Percentiles rank a stretch among this genome's conserved stretches.
Conservation (phyloP, 345 rosid species). For the Eucalyptus sp. region DNA sequence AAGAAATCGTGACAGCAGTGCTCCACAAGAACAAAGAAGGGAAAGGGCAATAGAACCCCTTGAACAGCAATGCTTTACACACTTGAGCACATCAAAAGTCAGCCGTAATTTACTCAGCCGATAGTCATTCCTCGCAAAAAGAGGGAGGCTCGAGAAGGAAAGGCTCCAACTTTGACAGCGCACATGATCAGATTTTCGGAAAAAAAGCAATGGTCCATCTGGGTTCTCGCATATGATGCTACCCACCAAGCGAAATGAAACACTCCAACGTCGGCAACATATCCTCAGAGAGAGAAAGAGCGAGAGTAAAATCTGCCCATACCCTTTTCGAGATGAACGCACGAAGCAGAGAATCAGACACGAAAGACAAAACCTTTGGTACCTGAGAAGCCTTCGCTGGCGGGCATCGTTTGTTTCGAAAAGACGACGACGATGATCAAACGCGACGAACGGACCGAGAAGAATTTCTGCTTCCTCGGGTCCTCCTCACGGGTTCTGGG, state of each 20-base stretch:
- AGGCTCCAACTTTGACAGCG: neutral
- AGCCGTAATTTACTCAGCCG: neutral
- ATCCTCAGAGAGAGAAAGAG: neutral
- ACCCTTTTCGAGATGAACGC: neutral
- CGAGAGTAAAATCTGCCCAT: neutral
- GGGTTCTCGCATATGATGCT: neutral
- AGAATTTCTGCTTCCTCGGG: neutral
- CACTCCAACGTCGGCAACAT: neutral
- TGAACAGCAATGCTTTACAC: neutral
- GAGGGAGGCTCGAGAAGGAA: neutral
- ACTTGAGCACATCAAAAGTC: neutral
- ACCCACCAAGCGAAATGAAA: neutral
- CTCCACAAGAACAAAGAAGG: neutral
- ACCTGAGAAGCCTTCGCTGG: neutral
- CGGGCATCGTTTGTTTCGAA: neutral
- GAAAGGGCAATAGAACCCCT: neutral
- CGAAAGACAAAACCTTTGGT: neutral
- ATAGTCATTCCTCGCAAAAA: neutral
- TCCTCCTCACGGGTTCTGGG: neutral
- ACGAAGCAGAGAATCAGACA: neutral
- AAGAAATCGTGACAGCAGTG: neutral
- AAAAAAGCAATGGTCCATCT: neutral
- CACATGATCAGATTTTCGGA: neutral
- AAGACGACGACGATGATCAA: neutral
- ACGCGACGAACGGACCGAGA: neutral